Conservation (phyloP, 352 stramenopile species). For the Pythium folliculosum region DNA sequence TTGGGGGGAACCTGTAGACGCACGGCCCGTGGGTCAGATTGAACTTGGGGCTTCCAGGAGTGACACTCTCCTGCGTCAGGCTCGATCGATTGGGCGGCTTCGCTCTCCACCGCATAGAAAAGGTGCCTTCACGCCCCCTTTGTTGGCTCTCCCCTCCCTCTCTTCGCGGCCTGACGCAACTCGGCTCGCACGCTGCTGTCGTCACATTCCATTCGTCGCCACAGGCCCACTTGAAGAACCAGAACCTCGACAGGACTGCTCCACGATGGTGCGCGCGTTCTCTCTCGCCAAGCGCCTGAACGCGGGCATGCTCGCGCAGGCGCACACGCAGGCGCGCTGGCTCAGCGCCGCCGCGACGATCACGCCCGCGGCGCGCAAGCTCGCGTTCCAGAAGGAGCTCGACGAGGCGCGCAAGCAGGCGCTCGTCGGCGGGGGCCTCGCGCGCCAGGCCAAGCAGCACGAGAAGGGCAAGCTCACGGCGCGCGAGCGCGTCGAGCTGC, state of each 20-base stretch:
- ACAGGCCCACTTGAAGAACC: slow-evolving; percentile 6
- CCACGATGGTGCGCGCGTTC: slow-evolving; percentile 23
- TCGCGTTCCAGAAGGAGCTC: slow-evolving; percentile 73
- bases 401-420: slow-evolving; percentile 70
- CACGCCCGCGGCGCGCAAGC: slow-evolving; percentile 62
- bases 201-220: slow-evolving; percentile 19
- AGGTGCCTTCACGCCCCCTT: not conserved
- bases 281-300: slow-evolving; percentile 17
- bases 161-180: not conserved
- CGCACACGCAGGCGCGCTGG: slow-evolving; percentile 40
- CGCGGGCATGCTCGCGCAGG: slow-evolving; percentile 15
- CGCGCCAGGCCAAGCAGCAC: slow-evolving; percentile 92
- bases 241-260: not conserved
- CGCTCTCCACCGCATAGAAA: slow-evolving; percentile 13
- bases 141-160: no score
- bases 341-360: slow-evolving; percentile 45
- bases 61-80: slow-evolving; percentile 7
- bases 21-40: slow-evolving; percentile 24
- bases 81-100: slow-evolving; percentile 3
- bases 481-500: slow-evolving; percentile 93
- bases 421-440: slow-evolving; percentile 85
- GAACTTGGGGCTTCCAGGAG: slow-evolving; percentile 14
- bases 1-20: not conserved
- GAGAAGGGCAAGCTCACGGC: slow-evolving; percentile 96
- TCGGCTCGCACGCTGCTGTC: not conserved